phyloP scores from a whole-genome alignment of 805 yeast genomes.

The Scheffersomyces ergatensis region DNA sequence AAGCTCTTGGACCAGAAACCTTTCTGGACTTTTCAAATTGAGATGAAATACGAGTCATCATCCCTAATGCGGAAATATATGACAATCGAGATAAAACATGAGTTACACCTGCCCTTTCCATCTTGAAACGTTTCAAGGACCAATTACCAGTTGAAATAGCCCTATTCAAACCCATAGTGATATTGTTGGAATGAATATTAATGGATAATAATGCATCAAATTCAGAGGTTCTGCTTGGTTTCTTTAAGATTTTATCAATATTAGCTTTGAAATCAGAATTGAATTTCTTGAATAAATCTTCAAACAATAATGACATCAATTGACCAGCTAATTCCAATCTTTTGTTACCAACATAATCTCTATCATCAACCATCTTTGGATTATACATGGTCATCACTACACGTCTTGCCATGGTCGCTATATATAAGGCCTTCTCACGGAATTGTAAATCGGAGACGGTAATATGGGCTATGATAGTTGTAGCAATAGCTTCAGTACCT shows the following conservation, averaged over 20 bases:
- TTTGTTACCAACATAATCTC: constrained; percentile 98
- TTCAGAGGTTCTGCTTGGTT: constrained; percentile 92
- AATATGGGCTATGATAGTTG: constrained; percentile 93
- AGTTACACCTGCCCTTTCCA: constrained; percentile 99
- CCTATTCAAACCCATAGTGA: constrained; percentile 90
- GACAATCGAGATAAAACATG: constrained; percentile 91
- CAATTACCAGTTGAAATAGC: constrained; percentile 99
- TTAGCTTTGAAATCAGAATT: constrained; percentile 92
- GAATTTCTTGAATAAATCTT: constrained; percentile 95
- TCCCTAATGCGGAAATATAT: constrained; percentile 92
- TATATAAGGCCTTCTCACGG: constrained; percentile 89
- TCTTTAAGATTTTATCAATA: constrained; percentile 88
- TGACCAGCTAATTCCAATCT: constrained; percentile 97
- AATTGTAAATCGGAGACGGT: constrained; percentile 82
- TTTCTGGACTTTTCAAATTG: constrained; percentile 97
- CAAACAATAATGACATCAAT: constrained; percentile 89
- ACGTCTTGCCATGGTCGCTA: constrained; percentile 95
- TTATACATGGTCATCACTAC: constrained; percentile 94
- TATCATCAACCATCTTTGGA: constrained; percentile 94
- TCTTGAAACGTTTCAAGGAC: constrained; percentile 97
- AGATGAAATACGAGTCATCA: constrained; percentile 99
- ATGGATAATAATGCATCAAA: constrained; percentile 90
- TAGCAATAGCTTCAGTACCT: constrained; percentile 95
- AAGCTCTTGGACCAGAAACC: constrained; percentile 97
- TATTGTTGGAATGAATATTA: constrained; percentile 87